Percentiles rank a stretch among this genome's conserved stretches.
Evolutionary conservation across 352 stramenopile genomes (phyloP).

Genomic region (Phytophthora tubulina): DNA sequence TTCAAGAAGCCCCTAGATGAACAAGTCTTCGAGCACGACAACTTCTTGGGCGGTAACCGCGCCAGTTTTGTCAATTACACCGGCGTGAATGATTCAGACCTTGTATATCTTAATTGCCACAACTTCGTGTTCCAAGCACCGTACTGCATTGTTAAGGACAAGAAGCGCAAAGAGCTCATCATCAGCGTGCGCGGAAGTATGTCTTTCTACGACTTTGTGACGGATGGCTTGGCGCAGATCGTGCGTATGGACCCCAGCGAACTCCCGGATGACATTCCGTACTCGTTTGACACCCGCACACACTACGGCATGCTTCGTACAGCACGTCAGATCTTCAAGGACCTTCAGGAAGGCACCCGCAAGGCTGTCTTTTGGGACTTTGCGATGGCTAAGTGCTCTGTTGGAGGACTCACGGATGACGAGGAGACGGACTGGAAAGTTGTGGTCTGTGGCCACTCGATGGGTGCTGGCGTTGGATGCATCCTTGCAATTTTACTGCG

Average conservation of each 20-base stretch:
- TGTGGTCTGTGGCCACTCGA: conserved; percentile 84
- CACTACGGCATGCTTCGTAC: conserved; percentile 83
- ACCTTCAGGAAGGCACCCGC: conserved; percentile 66
- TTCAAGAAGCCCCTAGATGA: conserved; percentile 51
- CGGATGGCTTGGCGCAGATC: conserved; percentile 74
- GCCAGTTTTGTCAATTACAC: conserved; percentile 81
- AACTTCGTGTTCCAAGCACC: conserved; percentile 84
- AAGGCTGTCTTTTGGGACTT: conserved; percentile 79
- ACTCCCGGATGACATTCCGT: conserved; percentile 60
- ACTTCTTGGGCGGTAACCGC: conserved; percentile 65
- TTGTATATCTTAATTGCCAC: conserved; percentile 85
- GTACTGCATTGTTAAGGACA: conserved; percentile 82
- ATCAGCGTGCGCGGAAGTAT: conserved; percentile 80
- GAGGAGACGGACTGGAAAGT: conserved; percentile 62
- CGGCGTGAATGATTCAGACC: conserved; percentile 56
- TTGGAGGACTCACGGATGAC: conserved; percentile 16
- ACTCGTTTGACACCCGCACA: conserved; percentile 56
- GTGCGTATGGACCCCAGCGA: conserved; percentile 68
- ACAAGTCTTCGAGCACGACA: conserved; percentile 74
- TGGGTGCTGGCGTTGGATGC: conserved; percentile 79
- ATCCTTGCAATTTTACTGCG: conserved; percentile 75
- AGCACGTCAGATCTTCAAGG: conserved; percentile 64
- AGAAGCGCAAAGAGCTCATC: conserved; percentile 69
- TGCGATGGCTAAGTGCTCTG: conserved; percentile 58
- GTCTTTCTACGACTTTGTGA: conserved; percentile 85